Base-by-base conservation (phyloP, 140 eudicot genomes). In the Senecio squalidus region DNA sequence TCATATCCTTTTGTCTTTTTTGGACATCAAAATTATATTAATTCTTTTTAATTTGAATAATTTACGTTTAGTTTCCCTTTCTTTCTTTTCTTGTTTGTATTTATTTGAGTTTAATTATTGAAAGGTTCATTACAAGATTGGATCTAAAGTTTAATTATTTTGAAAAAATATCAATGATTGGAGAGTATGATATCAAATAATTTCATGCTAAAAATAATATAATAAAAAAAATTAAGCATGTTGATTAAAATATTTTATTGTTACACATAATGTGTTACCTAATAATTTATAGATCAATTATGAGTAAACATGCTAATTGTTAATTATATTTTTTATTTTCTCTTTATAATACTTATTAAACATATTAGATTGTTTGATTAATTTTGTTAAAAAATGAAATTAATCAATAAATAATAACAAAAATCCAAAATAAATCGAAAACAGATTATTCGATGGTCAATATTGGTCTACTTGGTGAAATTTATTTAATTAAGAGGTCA, bases 91-190 rank as follows among this genome's bases (percentile, higher is more conserved):
- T 23, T 20, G 20, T 20, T 69, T 59, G 67, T 60, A 47, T 36
- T 49, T 38, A 59, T 69, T 38, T 49, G 68, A 39, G 40, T 31
- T 26, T 59, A 59, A 69, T 69, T 59, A 69, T 69, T 69, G 68
- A 69, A 47, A 31, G 39, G 21, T 58, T 33, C 66, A 36, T 58
- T 23, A 68, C 60, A 69, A 69, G 68, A 69, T 59, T 58, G 74
- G 68, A 59, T 69, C 74, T 69, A 49, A 58, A 49, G 60, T 49
- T 47, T 58, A 48, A 9, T 48, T 69, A 27, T 34, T 69, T 47
- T 26, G 46, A 31, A 33, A 59, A 41, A 14, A 59, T 44, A 50
- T 59, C 74, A 50, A 69, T 69, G 49, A 69, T 69, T 58, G 68
- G 29, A 9, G 23, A 34, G 74, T 47, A 8, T 55, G 27, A 56